Base-by-base conservation (phyloP, 441 rosid genomes). In the Metrosideros polymorpha region DNA sequence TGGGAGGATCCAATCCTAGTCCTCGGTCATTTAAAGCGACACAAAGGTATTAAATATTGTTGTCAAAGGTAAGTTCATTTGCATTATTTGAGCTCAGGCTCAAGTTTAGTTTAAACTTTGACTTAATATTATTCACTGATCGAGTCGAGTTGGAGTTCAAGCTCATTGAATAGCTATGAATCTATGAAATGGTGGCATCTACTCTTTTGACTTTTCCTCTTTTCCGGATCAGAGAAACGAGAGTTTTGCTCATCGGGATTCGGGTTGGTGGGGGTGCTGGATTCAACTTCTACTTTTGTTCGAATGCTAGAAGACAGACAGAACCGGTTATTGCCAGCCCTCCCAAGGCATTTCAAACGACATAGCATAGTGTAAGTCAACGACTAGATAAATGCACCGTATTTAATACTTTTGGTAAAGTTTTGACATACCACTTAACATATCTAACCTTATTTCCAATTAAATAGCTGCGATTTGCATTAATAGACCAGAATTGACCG, bases 71-170 rank as follows among this genome's bases (percentile, higher is more conserved):
- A 30, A 24, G 17, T 12, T 12, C 0, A 6, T 3, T 4, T 8
- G 39, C 4, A 61, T 3, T 1, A 61, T 7, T 7, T 30, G 39
- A 61, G 39, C 22, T 15, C 0, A 10, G 71, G 56, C 30, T 61
- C 12, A 12, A 18, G 2, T 66, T 32, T 35, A 66, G 2, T 2
- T 63, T 32, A 19, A 12, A 66, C 14, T 35, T 32, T 18, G 9
- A 6, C 24, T 8, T 6, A 0, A 4, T 59, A 24, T 32, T 3
- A 18, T 35, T 63, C 12, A 8, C 3, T 30, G 18, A 32, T 63
- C 0, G 24, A 63, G 25, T 2, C 6, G 3, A 32, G 7, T 35
- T 2, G 3, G 3, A 32, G 7, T 35, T 22, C 0, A 1, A 30
- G 24, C 12, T 32, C 0, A 17, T 17, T 0, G 2, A 61, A 30